Evolutionary conservation across 2,329 filamentous ascomycete species (phyloP), one percentile per base, ranked within the genome.

Genomic region (Neonectria ditissima): DNA sequence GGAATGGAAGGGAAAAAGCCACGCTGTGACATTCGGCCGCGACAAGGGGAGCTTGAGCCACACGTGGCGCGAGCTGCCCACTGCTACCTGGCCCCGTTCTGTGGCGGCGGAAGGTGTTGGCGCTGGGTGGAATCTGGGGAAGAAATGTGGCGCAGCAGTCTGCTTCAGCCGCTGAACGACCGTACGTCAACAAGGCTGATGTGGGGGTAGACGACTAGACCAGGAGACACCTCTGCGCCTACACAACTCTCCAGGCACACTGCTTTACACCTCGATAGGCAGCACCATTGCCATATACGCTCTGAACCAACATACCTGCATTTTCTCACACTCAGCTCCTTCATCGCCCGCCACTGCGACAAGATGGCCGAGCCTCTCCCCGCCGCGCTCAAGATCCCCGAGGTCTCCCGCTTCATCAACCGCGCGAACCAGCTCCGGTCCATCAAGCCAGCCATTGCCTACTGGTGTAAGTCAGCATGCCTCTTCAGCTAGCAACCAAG

Each of bases 371-470:
- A 79, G 58, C 74, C 77, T 44, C 76, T 80, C 24, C 79, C 79
- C 37, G 55, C 75, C 26, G 70, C 78, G 30, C 85, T 99, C 73
- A 94, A 92, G 81, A 83, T 90, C 60, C 90, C 92, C 63, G 94
- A 97, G 77, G 89, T 97, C 75, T 89, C 89, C 69, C 92, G 93
- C 65, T 97, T 97, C 78, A 90, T 94, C 66, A 86, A 90, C 58
- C 89, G 95, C 74, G 95, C 93, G 34, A 87, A 88, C 37, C 95
- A 99, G 82, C 87, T 99, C 52, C 92, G 95, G 77, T 86, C 86
- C 63, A 88, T 90, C 75, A 96, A 95, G 79, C 96, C 96, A 9
- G 92, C 96, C 63, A 87, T 98, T 70, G 87, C 94, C 67, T 99
- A 98, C 79, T 98, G 95, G 94, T 96, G 95, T 97, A 86, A 75